Evolutionary conservation across 495 filamentous ascomycete species (phyloP).

Genomic region (Chaetomium tenue): DNA sequence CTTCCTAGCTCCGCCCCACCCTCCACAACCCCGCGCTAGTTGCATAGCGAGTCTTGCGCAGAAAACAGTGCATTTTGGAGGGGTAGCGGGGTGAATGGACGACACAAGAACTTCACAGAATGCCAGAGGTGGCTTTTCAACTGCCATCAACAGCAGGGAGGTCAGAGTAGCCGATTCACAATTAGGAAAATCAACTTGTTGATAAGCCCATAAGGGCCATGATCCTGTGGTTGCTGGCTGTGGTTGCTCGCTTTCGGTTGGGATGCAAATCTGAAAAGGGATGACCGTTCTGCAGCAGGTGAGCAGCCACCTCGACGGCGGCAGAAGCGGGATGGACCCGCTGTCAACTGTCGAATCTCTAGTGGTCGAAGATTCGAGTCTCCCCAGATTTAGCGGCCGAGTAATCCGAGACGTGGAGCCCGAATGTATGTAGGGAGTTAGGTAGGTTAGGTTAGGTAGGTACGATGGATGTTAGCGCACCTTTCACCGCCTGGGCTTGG

Average conservation of each 20-base stretch:
- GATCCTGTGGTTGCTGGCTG: neutral
- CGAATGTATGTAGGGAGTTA: neutral
- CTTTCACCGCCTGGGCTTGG: constrained; percentile 12
- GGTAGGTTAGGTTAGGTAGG: too few species aligned
- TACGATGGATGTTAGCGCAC: neutral
- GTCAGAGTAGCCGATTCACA: neutral
- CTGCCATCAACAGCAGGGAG: neutral
- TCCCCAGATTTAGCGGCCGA: constrained; percentile 21
- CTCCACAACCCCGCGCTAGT: neutral
- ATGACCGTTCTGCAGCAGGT: neutral
- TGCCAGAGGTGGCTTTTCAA: neutral
- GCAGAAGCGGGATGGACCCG: constrained; percentile 5
- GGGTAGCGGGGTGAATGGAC: constrained; percentile 16
- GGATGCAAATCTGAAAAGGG: neutral
- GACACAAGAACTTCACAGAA: neutral
- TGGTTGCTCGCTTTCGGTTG: neutral
- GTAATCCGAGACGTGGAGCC: constrained; percentile 27
- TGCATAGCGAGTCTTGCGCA: neutral
- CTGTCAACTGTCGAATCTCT: neutral
- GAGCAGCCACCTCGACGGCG: neutral
- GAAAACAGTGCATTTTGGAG: constrained; percentile 3
- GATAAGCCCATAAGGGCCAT: neutral
- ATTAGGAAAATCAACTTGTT: neutral
- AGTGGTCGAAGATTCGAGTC: too few species aligned
- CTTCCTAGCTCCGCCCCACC: neutral